phyloP scores from a whole-genome alignment of 2,329 filamentous ascomycete genomes.

The Elsinoe batatas region DNA sequence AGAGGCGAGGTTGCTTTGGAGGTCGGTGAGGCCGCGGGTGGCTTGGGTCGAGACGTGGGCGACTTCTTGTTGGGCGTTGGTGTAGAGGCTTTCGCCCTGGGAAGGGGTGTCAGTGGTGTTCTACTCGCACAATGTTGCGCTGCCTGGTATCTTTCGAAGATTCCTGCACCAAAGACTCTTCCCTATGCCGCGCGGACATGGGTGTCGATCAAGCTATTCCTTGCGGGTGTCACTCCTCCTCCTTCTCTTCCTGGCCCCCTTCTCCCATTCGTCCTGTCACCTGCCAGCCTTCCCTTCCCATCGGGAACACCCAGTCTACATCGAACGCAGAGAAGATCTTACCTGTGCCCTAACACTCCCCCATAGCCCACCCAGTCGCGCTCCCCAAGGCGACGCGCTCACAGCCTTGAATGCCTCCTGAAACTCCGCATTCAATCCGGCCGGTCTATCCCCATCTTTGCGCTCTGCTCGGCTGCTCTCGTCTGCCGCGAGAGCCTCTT shows the following conservation, averaged over 20 bases:
- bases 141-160: no score
- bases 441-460: constrained; percentile 29
- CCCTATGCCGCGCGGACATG: no score
- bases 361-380: constrained; percentile 76
- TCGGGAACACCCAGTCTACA: neutral
- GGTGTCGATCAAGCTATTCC: no score
- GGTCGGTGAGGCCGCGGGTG: constrained; percentile 63
- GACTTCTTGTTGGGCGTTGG: constrained; percentile 74
- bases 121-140: neutral
- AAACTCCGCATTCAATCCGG: constrained; percentile 71
- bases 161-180: no score
- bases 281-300: neutral
- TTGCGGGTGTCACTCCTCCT: neutral
- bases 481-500: constrained; percentile 55
- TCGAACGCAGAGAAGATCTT: constrained; percentile 19
- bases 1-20: constrained; percentile 57
- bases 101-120: neutral
- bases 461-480: constrained; percentile 37
- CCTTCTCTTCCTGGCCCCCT: neutral
- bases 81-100: constrained; percentile 76
- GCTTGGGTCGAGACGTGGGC: constrained; percentile 60
- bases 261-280: neutral
- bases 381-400: constrained; percentile 83
- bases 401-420: constrained; percentile 94
- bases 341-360: constrained; percentile 91